Conservation (phyloP, 164 flowering plant species). For the Stephania cephalantha region DNA sequence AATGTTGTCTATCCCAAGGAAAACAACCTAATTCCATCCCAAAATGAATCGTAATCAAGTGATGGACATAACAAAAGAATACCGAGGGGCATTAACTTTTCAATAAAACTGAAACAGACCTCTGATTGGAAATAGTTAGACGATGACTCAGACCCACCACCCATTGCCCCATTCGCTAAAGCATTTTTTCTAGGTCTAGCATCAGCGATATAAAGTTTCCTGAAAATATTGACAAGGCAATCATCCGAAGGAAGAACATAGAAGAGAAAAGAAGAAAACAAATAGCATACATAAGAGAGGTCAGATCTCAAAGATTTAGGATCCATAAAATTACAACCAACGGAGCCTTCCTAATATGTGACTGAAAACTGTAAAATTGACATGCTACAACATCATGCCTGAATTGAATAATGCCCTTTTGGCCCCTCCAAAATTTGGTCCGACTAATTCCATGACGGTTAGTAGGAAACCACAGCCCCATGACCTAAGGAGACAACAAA, state of each 20-base stretch:
- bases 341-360: background rate
- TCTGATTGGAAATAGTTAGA: constrained; percentile 92
- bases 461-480: no score
- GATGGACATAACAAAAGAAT: constrained; percentile 4
- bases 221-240: constrained; percentile 19
- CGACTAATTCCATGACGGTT: no score
- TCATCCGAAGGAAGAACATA: background rate
- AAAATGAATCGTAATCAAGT: constrained; percentile 7
- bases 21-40: constrained; percentile 56
- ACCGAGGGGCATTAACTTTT: background rate
- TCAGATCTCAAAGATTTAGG: background rate
- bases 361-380: background rate
- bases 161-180: constrained; percentile 98
- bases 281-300: background rate
- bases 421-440: no score
- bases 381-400: no score
- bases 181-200: constrained; percentile 99
- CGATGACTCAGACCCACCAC: constrained; percentile 99
- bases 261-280: background rate
- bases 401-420: no score
- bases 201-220: constrained; percentile 97
- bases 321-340: background rate
- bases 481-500: no score
- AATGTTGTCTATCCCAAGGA: constrained; percentile 98
- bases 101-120: constrained; percentile 42